Evolutionary conservation across 345 rosid genomes (phyloP).

Genomic region (Balakata baccata): DNA sequence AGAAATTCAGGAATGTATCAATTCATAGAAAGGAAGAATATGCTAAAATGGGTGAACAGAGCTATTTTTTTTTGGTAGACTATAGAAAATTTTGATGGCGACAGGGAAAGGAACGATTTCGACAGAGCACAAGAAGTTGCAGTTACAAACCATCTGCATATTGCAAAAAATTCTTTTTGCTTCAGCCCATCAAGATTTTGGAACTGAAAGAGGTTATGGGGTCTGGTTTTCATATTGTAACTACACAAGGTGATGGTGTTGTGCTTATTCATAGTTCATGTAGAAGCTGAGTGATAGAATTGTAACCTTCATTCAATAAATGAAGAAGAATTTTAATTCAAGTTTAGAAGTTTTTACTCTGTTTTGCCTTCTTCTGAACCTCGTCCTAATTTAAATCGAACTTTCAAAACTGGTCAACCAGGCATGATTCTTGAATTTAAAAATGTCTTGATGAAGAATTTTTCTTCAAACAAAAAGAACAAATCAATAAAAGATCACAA

Average conservation of each 20-base stretch:
- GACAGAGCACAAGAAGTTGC: not conserved
- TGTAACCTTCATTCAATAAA: not conserved
- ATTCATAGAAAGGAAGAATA: constrained; percentile 32
- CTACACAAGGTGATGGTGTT: not conserved
- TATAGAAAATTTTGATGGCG: not conserved
- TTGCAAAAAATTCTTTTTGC: not conserved
- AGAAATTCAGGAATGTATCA: constrained; percentile 75
- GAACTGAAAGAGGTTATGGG: not conserved
- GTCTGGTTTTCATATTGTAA: not conserved
- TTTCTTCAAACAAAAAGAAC: no score
- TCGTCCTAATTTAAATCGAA: no score
- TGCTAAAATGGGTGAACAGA: not conserved
- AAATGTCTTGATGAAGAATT: no score
- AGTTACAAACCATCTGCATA: not conserved
- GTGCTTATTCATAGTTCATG: not conserved
- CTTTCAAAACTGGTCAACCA: no score
- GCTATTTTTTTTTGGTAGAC: not conserved
- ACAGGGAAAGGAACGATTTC: not conserved
- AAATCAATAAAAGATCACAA: no score
- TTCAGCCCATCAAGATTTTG: not conserved
- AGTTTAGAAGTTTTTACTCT: no score
- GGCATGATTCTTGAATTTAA: no score
- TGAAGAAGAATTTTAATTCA: not conserved
- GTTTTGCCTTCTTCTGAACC: no score
- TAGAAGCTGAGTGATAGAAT: not conserved